These are phyloP conservation scores for Fragilariopsis cylindrus DNA, from an alignment of 108 stramenopile species.

Conservation along the genomic window DNA sequence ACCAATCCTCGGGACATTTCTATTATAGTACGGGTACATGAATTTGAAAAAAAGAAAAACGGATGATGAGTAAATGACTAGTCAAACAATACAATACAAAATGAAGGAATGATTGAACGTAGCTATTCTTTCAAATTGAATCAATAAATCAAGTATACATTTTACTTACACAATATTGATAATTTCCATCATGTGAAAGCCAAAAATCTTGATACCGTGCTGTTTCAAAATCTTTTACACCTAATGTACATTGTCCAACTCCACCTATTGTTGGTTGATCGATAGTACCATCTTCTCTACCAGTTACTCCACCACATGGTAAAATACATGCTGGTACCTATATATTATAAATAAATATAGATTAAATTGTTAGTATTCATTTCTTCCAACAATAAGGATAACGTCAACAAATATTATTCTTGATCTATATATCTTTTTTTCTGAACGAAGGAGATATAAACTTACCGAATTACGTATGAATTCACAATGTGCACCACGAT, in stretches of 20 bases:
- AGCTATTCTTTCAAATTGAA: conserved; percentile 5
- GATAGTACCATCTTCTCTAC: background rate
- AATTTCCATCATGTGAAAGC: conserved; percentile 35
- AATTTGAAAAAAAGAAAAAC: background rate
- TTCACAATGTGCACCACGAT: conserved; percentile 53
- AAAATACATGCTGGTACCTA: conserved; percentile 47
- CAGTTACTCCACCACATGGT: conserved; percentile 20
- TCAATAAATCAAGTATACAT: conserved; percentile 1
- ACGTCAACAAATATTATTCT: too few relatives aligned
- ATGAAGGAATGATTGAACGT: background rate
- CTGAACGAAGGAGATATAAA: too few relatives aligned
- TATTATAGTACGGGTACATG: background rate
- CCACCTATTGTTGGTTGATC: background rate
- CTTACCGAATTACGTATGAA: conserved; percentile 20
- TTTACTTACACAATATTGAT: conserved; percentile 31
- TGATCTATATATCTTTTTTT: too few relatives aligned
- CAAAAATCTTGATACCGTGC: conserved; percentile 28
- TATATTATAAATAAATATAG: background rate
- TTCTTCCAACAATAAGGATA: too few relatives aligned
- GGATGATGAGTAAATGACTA: background rate
- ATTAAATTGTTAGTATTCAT: too few relatives aligned
- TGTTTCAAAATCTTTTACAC: conserved; percentile 32
- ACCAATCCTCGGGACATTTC: conserved; percentile 40
- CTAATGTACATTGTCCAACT: conserved; percentile 38
- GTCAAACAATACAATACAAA: background rate